Conservation (phyloP, 352 stramenopile species). For the Globisporangium orthogonon region DNA sequence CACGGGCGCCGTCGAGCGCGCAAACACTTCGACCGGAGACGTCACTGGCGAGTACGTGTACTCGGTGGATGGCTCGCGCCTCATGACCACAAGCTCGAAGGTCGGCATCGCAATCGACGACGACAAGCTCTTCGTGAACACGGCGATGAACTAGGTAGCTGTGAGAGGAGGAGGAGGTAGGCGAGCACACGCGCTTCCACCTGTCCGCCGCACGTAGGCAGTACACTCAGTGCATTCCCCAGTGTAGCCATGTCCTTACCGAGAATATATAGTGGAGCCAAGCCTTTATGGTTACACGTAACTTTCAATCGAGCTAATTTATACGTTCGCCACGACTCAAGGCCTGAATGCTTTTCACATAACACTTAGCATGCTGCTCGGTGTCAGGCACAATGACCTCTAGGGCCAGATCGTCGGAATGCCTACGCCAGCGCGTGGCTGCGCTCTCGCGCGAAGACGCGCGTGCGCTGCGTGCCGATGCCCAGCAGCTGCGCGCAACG, state of each 20-base stretch:
- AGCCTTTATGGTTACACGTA: too few species aligned
- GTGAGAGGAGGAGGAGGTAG: not conserved
- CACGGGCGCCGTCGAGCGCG: constrained; percentile 27
- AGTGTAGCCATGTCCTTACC: too few species aligned
- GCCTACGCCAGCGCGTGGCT: not conserved
- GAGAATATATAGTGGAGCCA: too few species aligned
- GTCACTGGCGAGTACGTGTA: constrained; percentile 35
- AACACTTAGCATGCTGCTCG: too few species aligned
- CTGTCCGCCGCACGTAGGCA: too few species aligned
- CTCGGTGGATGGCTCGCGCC: constrained; percentile 15
- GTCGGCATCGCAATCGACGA: constrained; percentile 44
- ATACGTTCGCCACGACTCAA: too few species aligned
- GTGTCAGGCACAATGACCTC: not conserved
- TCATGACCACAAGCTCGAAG: constrained; percentile 52
- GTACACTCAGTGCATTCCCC: too few species aligned
- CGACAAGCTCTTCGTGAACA: constrained; percentile 52
- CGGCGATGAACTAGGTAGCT: constrained; percentile 17
- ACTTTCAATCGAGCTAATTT: too few species aligned
- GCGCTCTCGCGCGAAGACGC: constrained; percentile 1
- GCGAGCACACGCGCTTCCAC: too few species aligned
- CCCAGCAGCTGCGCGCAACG: constrained; percentile 24
- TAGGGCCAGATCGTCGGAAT: constrained; percentile 1
- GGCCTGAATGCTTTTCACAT: too few species aligned
- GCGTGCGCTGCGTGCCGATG: constrained; percentile 14
- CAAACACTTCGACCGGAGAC: constrained; percentile 4